Percentiles rank a stretch among this genome's conserved stretches.
Conservation (phyloP, 2,329 filamentous ascomycete genomes). For the Pleurostoma richardsiae region DNA sequence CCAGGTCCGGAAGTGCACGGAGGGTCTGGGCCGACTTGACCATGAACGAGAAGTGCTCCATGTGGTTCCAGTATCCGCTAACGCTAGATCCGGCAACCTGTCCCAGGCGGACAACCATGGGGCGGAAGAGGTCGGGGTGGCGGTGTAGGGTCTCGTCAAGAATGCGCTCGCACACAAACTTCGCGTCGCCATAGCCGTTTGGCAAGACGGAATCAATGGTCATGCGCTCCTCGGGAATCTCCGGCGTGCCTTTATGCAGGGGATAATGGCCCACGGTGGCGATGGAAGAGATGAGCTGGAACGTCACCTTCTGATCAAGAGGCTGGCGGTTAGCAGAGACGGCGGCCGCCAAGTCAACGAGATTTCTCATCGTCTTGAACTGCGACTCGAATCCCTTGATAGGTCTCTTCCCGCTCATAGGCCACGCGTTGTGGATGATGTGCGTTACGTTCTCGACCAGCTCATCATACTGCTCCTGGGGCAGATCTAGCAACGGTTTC, state of each 20-base stretch:
- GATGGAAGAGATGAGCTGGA: slow-evolving; percentile 38
- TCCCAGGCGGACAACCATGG: slow-evolving; percentile 38
- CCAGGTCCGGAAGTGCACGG: slow-evolving; percentile 30
- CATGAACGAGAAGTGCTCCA: slow-evolving; percentile 44
- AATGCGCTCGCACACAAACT: slow-evolving; percentile 44
- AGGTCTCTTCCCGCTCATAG: slow-evolving; percentile 36
- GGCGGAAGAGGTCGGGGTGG: slow-evolving; percentile 31
- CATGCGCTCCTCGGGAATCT: slow-evolving; percentile 37
- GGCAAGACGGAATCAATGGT: slow-evolving; percentile 31
- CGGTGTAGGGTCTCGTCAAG: slow-evolving; percentile 39
- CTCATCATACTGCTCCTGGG: slow-evolving; percentile 23
- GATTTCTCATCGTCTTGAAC: slow-evolving; percentile 36
- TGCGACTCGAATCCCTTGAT: slow-evolving; percentile 34
- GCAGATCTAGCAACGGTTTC: slow-evolving; percentile 36
- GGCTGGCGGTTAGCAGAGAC: not conserved
- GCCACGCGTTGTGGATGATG: slow-evolving; percentile 47
- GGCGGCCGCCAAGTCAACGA: slow-evolving; percentile 35
- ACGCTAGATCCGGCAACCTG: slow-evolving; percentile 46
- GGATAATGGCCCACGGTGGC: slow-evolving; percentile 23
- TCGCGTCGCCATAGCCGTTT: slow-evolving; percentile 48
- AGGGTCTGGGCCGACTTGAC: slow-evolving; percentile 44
- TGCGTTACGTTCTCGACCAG: slow-evolving; percentile 37
- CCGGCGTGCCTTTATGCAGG: slow-evolving; percentile 9
- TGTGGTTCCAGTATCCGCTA: slow-evolving; percentile 49
- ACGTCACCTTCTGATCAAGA: slow-evolving; percentile 15